Conservation (phyloP, 2,329 filamentous ascomycete genomes). For the Fusarium humuli region DNA sequence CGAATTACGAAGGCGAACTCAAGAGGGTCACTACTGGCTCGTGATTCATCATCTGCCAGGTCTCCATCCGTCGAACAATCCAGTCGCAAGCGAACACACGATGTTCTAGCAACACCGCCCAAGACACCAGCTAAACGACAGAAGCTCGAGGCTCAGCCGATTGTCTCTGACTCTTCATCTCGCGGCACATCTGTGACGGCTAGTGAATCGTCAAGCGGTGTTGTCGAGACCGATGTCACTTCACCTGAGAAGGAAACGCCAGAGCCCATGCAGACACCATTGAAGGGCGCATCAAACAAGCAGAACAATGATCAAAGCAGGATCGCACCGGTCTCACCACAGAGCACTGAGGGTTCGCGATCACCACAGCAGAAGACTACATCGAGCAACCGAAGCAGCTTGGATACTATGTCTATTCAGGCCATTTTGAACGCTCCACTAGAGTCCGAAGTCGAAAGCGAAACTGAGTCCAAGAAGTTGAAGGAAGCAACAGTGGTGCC, state of each 20-base stretch:
- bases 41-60: slow-evolving; percentile 49
- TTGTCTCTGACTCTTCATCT: slow-evolving; percentile 48
- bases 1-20: slow-evolving; percentile 58
- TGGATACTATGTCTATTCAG: slow-evolving; percentile 50
- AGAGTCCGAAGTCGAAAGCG: slow-evolving; percentile 30
- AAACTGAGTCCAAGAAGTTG: slow-evolving; percentile 27
- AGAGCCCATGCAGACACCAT: slow-evolving; percentile 50
- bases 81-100: slow-evolving; percentile 56
- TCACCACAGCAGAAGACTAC: slow-evolving; percentile 42
- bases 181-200: slow-evolving; percentile 54
- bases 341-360: slow-evolving; percentile 44
- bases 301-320: slow-evolving; percentile 18
- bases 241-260: slow-evolving; percentile 63
- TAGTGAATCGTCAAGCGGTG: slow-evolving; percentile 45
- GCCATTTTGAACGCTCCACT: slow-evolving; percentile 50
- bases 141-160: slow-evolving; percentile 52
- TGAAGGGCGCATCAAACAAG: slow-evolving; percentile 27
- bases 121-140: slow-evolving; percentile 65
- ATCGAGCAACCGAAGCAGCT: slow-evolving; percentile 25
- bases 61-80: slow-evolving; percentile 47
- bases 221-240: slow-evolving; percentile 59
- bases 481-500: slow-evolving; percentile 18
- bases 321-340: slow-evolving; percentile 48
- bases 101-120: slow-evolving; percentile 64
- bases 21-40: slow-evolving; percentile 51